A percentile compares a stretch with the other conserved stretches of the same genome.
phyloP scores from a whole-genome alignment of 208 protist genomes.

The Leishmania tropica region DNA sequence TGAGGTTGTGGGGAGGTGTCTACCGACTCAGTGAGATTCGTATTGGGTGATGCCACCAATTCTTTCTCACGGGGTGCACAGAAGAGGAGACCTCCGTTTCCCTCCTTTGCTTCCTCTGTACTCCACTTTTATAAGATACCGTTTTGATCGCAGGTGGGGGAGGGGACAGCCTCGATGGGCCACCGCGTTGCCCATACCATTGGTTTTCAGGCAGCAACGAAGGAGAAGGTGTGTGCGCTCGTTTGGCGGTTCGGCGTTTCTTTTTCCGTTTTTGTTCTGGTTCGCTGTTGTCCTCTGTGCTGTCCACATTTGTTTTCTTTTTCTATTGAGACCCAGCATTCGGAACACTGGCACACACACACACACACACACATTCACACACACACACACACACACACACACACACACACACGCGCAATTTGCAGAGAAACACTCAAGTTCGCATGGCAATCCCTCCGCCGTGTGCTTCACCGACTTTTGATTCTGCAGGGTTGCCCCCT shows the following conservation, averaged over 20 bases:
- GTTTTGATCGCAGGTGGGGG: no score
- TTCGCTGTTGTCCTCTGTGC: neutral
- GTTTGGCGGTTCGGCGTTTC: neutral
- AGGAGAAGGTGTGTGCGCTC: neutral
- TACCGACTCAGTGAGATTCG: neutral
- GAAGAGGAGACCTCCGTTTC: neutral
- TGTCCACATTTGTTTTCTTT: neutral
- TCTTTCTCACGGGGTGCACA: neutral
- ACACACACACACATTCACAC: no score
- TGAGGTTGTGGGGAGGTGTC: neutral
- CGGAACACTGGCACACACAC: no score
- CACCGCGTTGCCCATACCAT: neutral
- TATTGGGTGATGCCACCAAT: neutral
- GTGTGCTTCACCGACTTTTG: neutral
- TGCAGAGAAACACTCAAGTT: no score
- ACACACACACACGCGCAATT: no score
- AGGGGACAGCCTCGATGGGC: neutral
- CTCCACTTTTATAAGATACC: no score
- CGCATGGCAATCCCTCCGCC: neutral
- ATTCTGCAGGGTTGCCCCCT: neutral
- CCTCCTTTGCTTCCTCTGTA: no score
- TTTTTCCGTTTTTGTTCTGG: neutral
- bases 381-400: no score
- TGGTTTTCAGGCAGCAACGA: neutral
- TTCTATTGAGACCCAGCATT: no score